Conservation (phyloP, 2,329 filamentous ascomycete species). For the Trichoderma sp. region DNA sequence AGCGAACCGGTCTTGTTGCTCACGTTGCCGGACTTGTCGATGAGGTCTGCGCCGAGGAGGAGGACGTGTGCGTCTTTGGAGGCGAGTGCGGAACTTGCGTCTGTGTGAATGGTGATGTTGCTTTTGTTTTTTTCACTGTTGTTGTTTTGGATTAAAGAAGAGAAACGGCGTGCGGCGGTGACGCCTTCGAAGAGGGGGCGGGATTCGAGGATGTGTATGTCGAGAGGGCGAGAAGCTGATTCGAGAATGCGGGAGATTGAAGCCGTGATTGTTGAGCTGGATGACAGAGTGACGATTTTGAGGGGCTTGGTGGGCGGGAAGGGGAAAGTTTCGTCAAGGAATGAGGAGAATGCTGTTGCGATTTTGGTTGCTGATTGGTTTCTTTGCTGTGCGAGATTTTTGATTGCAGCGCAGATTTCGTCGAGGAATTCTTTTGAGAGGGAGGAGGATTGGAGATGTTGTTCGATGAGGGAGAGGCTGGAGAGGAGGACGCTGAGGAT, state of each 20-base stretch:
- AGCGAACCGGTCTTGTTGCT: slow-evolving; percentile 69
- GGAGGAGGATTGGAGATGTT: slow-evolving; percentile 27
- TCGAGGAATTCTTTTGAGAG: slow-evolving; percentile 22
- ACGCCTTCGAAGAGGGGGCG: slow-evolving; percentile 67
- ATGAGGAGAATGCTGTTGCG: slow-evolving; percentile 37
- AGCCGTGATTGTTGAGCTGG: slow-evolving; percentile 60
- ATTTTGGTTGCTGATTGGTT: slow-evolving; percentile 36
- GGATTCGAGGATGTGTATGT: slow-evolving; percentile 66
- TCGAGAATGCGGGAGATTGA: slow-evolving; percentile 47
- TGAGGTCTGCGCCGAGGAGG: slow-evolving; percentile 65
- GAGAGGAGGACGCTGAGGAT: slow-evolving; percentile 53
- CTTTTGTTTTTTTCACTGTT: background rate
- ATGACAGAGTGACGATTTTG: slow-evolving; percentile 61
- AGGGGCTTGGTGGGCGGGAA: slow-evolving; percentile 32
- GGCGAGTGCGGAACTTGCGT: slow-evolving; percentile 60
- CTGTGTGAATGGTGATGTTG: slow-evolving; percentile 55
- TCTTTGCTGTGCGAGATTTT: slow-evolving; percentile 26
- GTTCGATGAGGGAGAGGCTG: slow-evolving; percentile 45
- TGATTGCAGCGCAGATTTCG: slow-evolving; percentile 27
- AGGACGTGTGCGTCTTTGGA: slow-evolving; percentile 55
- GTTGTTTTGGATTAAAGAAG: slow-evolving; percentile 39
- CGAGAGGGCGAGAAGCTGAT: slow-evolving; percentile 36
- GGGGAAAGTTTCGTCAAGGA: slow-evolving; percentile 30
- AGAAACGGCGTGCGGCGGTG: slow-evolving; percentile 53
- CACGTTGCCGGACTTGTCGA: slow-evolving; percentile 58